Evolutionary conservation across 345 rosid genomes (phyloP), one percentile per base, ranked within the genome.

Genomic region (Aquilaria malaccensis): DNA sequence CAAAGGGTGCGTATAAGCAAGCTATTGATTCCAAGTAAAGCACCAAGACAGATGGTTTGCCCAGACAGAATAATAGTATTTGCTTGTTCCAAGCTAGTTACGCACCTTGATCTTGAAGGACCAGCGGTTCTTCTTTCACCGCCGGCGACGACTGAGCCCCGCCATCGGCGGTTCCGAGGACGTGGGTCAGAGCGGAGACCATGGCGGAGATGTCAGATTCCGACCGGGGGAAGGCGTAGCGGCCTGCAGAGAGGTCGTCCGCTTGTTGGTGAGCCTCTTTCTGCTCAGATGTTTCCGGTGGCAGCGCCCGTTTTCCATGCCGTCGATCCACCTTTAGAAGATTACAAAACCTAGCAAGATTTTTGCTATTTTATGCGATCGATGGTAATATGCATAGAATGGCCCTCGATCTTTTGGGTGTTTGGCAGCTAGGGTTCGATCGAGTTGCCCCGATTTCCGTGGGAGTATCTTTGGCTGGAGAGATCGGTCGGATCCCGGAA

Each of bases 301-400:
- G 89, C 79, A 80, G 84, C 55, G 85, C 79, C 72, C 88, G 76
- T 75, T 85, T 87, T 76, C 95, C 97, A 85, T 87, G 85, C 80
- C 85, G 77, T 48, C 79, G 85, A 86, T 82, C 84, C 86, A 86
- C 87, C 75, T 78, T 86, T 61, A n/a, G 37, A 9, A 37, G 14
- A 22, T 61, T 49, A 47, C 47, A 30, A 66, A 63, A 9, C n/a
- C 7, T 37, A 37, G 43, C 5, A 37, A 37, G 43, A 9, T 4
- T 5, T 4, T 5, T 37, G 7, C 7, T 37, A 37, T 4, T 37
- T 37, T 37, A 37, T 37, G 4, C 43, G 43, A 37, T 2, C 43
- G 43, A 37, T 37, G 43, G 3, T 0, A 37, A 37, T 37, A 37
- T 3, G 7, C 43, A 37, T 37, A 37, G 43, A 37, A 37, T 37